Percentiles rank a stretch among this genome's conserved stretches.
Evolutionary conservation across 1,284 basidiomycete genomes (phyloP).

Genomic region (Apiotrichum gracile): DNA sequence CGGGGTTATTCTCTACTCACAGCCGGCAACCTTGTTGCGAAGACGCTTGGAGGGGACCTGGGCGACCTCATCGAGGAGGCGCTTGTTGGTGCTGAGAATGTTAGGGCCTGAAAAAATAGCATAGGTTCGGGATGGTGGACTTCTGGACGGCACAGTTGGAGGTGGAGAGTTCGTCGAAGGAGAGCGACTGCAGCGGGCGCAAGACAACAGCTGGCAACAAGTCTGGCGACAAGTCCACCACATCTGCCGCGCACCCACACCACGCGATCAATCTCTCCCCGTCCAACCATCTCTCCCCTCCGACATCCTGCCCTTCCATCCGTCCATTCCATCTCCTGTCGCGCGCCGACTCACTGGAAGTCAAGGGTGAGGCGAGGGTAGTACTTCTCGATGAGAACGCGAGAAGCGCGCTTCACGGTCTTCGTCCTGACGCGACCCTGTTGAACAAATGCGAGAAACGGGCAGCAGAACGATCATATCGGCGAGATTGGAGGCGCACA

Average conservation of each 20-base stretch:
- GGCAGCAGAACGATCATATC: not conserved
- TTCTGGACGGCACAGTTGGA: too few relatives aligned
- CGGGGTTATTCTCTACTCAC: slow-evolving; percentile 27
- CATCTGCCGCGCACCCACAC: too few relatives aligned
- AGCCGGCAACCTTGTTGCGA: slow-evolving; percentile 99
- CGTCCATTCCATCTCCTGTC: not conserved
- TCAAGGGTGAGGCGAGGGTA: slow-evolving; percentile 94
- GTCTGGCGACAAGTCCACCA: too few relatives aligned
- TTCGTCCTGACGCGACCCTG: slow-evolving; percentile 99
- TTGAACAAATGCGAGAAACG: not conserved
- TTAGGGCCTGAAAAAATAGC: slow-evolving; percentile 4
- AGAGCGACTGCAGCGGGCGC: too few relatives aligned
- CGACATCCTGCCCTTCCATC: not conserved
- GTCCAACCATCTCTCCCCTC: not conserved
- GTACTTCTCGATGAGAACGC: slow-evolving; percentile 99
- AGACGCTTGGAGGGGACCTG: slow-evolving; percentile 97
- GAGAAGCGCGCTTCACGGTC: slow-evolving; percentile 98
- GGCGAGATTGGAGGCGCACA: not conserved
- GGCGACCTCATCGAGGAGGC: slow-evolving; percentile 98
- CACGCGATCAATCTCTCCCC: too few relatives aligned
- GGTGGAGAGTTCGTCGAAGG: too few relatives aligned
- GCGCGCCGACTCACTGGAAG: slow-evolving; percentile 60
- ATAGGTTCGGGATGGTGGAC: not conserved
- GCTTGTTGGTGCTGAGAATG: slow-evolving; percentile 78
- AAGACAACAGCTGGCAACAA: too few relatives aligned